Conservation (phyloP, 2,329 filamentous ascomycete species). For the Epichloe aotearoae region DNA sequence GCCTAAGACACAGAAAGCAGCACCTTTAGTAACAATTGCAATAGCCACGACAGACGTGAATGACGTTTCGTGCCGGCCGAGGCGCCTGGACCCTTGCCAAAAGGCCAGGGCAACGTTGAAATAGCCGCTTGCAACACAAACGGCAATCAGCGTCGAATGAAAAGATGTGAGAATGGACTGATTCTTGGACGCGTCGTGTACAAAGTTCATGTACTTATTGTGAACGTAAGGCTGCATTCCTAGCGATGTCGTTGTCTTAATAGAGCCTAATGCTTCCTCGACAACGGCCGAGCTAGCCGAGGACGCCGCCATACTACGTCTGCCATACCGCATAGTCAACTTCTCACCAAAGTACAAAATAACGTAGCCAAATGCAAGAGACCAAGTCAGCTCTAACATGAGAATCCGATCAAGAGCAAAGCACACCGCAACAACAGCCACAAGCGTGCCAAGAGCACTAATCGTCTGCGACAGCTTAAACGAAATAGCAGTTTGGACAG, state of each 20-base stretch:
- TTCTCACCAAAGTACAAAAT: neutral
- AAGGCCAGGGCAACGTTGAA: conserved; percentile 24
- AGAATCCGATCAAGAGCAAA: neutral
- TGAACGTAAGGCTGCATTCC: neutral
- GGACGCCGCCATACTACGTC: neutral
- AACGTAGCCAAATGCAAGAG: neutral
- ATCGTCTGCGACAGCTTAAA: neutral
- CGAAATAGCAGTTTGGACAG: neutral
- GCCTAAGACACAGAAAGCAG: conserved; percentile 4
- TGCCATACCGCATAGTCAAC: neutral
- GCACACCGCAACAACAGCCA: neutral
- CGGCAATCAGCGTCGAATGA: neutral
- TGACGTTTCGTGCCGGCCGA: conserved; percentile 17
- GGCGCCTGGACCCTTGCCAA: conserved; percentile 26
- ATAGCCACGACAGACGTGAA: conserved; percentile 20
- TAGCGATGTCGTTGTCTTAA: neutral
- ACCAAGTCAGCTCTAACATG: neutral
- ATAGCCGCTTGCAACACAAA: conserved; percentile 20
- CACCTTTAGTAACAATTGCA: conserved; percentile 2
- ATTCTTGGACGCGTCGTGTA: neutral
- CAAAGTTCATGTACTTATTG: neutral
- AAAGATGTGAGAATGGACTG: neutral
- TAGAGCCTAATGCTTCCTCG: neutral
- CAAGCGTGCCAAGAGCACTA: neutral
- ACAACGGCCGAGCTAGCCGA: neutral